Conservation (phyloP, 768 basidiomycete genomes). For the Tylopilus plumbeoviolaceoides region DNA sequence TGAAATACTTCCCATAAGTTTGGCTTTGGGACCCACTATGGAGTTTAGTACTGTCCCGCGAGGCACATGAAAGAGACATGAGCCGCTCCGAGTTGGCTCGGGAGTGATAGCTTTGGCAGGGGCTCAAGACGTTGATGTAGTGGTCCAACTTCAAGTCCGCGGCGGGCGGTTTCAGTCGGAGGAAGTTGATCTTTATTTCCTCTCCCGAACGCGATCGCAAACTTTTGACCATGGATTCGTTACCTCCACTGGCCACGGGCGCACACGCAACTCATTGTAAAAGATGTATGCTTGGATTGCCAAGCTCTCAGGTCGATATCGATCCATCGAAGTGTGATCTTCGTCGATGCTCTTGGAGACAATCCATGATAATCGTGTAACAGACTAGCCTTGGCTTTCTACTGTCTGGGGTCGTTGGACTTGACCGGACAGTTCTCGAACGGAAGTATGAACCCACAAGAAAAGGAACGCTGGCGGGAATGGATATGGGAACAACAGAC, state of each 20-base stretch:
- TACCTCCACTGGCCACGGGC: slow-evolving; percentile 35
- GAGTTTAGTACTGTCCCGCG: too few species aligned
- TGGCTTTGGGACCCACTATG: too few species aligned
- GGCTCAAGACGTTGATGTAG: too few species aligned
- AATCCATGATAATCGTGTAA: slow-evolving; percentile 8
- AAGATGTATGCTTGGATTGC: slow-evolving; percentile 69
- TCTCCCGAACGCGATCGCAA: too few species aligned
- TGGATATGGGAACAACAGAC: slow-evolving; percentile 93
- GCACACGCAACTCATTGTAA: slow-evolving; percentile 64
- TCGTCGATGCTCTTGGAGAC: slow-evolving; percentile 13
- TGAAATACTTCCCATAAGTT: too few species aligned
- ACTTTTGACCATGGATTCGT: slow-evolving; percentile 5
- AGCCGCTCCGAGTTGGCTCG: too few species aligned
- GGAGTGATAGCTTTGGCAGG: too few species aligned
- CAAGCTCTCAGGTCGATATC: slow-evolving; percentile 59
- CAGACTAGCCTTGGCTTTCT: slow-evolving; percentile 85
- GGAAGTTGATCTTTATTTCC: too few species aligned
- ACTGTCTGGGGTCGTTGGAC: slow-evolving; percentile 83
- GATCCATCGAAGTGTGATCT: slow-evolving; percentile 66
- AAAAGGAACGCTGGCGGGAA: slow-evolving; percentile 62
- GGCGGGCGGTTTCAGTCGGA: too few species aligned
- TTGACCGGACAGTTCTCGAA: slow-evolving; percentile 49
- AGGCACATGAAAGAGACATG: too few species aligned
- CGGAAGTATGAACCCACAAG: slow-evolving; percentile 41
- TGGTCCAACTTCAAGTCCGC: too few species aligned